Evolutionary conservation across 495 filamentous ascomycete genomes (phyloP).

Genomic region (Penicillium bovifimosum): DNA sequence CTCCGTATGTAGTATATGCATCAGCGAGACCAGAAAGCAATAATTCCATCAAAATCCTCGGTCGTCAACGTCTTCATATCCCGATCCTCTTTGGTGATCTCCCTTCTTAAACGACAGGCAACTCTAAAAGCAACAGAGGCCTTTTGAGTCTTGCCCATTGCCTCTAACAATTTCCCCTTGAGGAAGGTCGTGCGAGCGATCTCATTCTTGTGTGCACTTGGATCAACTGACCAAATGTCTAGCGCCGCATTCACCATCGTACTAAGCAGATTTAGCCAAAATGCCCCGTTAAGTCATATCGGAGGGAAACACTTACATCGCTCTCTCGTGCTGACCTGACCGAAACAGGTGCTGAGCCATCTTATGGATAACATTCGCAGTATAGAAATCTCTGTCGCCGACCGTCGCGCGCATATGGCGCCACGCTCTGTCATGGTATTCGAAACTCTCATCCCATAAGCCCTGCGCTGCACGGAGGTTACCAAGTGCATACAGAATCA

Average conservation of each 20-base stretch:
- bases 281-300: background rate
- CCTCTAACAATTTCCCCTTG: conserved; percentile 12
- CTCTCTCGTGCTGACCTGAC: conserved; percentile 10
- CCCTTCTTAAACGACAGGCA: background rate
- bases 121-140: conserved; percentile 9
- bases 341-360: conserved; percentile 28
- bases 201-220: conserved; percentile 15
- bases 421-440: conserved; percentile 18
- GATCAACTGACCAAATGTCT: conserved; percentile 16
- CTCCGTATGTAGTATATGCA: too few relatives aligned
- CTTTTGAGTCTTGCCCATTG: conserved; percentile 13
- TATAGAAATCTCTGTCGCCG: conserved; percentile 24
- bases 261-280: background rate
- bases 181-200: conserved; percentile 24
- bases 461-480: conserved; percentile 19
- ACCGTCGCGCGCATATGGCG: conserved; percentile 20
- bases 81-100: background rate
- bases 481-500: conserved; percentile 26
- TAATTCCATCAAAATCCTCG: background rate
- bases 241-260: conserved; percentile 20
- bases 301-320: conserved; percentile 17
- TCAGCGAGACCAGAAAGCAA: background rate
- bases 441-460: conserved; percentile 19
- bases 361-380: conserved; percentile 21
- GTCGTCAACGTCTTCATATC: background rate